Base-by-base conservation (phyloP, 1,284 basidiomycete genomes). In the Sporisorium iseilematis-ciliati region DNA sequence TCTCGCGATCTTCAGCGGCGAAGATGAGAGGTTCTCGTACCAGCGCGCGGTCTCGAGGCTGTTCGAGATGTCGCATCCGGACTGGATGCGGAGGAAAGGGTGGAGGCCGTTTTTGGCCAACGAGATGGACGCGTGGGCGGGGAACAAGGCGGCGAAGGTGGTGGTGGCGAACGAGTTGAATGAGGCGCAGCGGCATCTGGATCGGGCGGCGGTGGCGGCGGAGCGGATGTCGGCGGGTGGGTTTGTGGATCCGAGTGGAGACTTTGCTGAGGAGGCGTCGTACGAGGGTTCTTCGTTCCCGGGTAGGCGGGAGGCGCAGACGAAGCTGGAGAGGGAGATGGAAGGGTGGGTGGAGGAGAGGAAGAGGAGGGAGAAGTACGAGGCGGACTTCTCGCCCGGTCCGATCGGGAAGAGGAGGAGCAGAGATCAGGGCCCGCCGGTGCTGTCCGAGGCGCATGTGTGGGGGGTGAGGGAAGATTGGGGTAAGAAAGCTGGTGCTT, bases 11-110 rank as follows among this genome's bases (percentile, higher is more conserved):
- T 91, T 91, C 83, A 91, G 90, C 0, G 88, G 89, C 10, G 89
- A 91, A 79, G 91, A 91, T 80, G 90, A 91, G 83, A 88, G 89
- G 48, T 91, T 91, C 78, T 89, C 90, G 1, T 91, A 90, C 87
- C 90, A 90, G 82, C 89, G 91, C 35, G 91, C 91, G 0, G 88
- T 92, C 0, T 91, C 90, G 7, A 87, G 91, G 16, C 83, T 91
- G 33, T 86, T 89, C 54, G 91, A 92, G 84, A 91, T 92, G 90
- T 63, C 54, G 7, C 75, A 75, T 51, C 74, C 76, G 18, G 61
- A 72, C 41, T 81, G 79, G 77, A 61, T 61, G 59, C 21, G 42
- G 26, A 42, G 75, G 14, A 79, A 75, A 43, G 57, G 64, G 4
- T 82, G 80, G 80, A 43, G 71, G 10, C 80, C 80, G 5, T 75